Percentiles rank a stretch among this genome's conserved stretches.
Evolutionary conservation across 768 basidiomycete genomes (phyloP).

Genomic region (Lactifluus volemus): DNA sequence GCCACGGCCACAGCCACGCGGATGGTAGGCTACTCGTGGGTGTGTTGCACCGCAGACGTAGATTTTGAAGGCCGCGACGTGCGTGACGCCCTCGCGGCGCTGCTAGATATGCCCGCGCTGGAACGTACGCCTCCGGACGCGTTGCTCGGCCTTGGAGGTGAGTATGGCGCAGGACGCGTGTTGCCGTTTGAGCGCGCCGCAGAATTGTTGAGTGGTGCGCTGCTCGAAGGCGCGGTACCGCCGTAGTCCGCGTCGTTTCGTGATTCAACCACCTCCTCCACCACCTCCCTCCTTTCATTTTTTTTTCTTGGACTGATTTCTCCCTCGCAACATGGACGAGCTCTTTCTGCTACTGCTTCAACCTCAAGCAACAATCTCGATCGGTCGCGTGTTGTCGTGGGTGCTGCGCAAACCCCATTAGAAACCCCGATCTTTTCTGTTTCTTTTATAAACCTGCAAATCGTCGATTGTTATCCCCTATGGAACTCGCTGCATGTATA

Average conservation of each 20-base stretch:
- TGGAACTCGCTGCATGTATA: no score
- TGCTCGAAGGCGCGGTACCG: constrained; percentile 28
- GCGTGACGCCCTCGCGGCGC: constrained; percentile 38
- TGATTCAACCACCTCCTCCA: constrained; percentile 9
- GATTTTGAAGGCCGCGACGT: constrained; percentile 80
- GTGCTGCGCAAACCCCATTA: not conserved
- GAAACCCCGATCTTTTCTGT: not conserved
- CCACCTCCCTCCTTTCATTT: no score
- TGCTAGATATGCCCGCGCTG: constrained; percentile 32
- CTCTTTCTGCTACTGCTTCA: not conserved
- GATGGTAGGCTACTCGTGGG: constrained; percentile 72
- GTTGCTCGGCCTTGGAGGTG: constrained; percentile 27
- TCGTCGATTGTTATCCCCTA: no score
- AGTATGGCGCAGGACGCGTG: constrained; percentile 27
- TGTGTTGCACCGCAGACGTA: constrained; percentile 70
- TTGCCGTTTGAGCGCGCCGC: constrained; percentile 49
- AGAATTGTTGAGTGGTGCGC: constrained; percentile 34
- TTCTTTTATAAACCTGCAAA: no score
- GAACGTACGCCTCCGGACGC: constrained; percentile 26
- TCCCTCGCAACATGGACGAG: not conserved
- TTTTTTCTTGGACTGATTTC: not conserved
- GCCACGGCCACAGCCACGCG: constrained; percentile 21
- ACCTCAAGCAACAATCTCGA: not conserved
- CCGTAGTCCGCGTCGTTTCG: constrained; percentile 26
- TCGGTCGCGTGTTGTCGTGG: no score